Evolutionary conservation across 208 protist genomes (phyloP).

Genomic region (Acanthamoeba castellanii): DNA sequence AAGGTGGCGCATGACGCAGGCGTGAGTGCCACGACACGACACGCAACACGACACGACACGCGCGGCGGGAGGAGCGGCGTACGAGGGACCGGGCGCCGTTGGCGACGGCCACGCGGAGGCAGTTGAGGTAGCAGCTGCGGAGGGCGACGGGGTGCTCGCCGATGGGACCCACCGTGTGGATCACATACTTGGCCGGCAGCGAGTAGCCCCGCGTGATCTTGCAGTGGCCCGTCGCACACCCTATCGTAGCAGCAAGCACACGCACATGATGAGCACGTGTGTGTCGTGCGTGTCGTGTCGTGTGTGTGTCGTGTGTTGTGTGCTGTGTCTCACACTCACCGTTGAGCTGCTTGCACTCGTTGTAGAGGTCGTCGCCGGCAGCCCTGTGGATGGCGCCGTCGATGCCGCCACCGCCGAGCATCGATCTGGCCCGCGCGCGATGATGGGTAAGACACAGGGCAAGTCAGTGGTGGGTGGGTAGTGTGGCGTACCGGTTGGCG

Average conservation of each 20-base stretch:
- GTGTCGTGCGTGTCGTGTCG: background rate
- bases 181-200: conserved; percentile 84
- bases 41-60: background rate
- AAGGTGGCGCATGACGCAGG: background rate
- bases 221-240: background rate
- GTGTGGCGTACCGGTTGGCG: conserved; percentile 77
- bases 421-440: background rate
- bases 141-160: conserved; percentile 76
- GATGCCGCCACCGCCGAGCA: conserved; percentile 81
- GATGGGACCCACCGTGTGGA: conserved; percentile 88
- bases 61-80: conserved; percentile 80
- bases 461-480: background rate
- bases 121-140: conserved; percentile 81
- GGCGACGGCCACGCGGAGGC: conserved; percentile 74
- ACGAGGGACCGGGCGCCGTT: conserved; percentile 78
- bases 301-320: background rate
- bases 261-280: background rate
- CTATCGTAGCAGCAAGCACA: background rate
- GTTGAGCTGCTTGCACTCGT: conserved; percentile 80
- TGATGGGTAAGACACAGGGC: too few species aligned
- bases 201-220: conserved; percentile 87
- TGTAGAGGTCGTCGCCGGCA: conserved; percentile 81
- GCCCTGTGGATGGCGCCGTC: conserved; percentile 88
- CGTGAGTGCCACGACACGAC: background rate
- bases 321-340: background rate